These are phyloP conservation scores for Tolypocladium guangdongense DNA, from an alignment of 2,329 filamentous ascomycete species.

Conservation along the genomic window DNA sequence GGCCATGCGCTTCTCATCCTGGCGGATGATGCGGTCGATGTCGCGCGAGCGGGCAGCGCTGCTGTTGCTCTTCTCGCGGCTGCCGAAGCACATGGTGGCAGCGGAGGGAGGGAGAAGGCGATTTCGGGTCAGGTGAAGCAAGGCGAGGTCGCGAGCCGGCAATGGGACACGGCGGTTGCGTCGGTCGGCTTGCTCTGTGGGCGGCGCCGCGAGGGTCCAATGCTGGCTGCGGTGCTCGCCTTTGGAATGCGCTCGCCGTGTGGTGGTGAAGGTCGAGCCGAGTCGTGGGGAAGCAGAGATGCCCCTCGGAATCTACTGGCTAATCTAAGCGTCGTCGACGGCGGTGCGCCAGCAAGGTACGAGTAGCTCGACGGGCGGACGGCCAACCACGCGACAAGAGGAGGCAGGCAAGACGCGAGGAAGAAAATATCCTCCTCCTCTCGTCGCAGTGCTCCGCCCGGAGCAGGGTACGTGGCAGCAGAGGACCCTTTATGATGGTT, in stretches of 20 bases:
- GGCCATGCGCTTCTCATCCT: conserved; percentile 77
- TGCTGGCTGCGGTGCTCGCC: not conserved
- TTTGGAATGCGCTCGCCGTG: not conserved
- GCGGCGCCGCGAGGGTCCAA: not conserved
- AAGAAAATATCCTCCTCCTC: not conserved
- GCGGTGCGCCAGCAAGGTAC: not conserved
- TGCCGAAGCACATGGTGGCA: conserved; percentile 51
- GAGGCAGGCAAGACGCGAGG: not conserved
- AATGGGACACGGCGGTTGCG: not conserved
- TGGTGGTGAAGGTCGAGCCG: not conserved
- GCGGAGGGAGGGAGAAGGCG: not conserved
- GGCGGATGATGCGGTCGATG: conserved; percentile 76
- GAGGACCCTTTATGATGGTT: not conserved
- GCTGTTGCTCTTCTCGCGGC: conserved; percentile 37
- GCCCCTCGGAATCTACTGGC: not conserved
- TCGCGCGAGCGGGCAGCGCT: conserved; percentile 52
- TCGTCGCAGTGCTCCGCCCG: not conserved
- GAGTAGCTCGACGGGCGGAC: not conserved
- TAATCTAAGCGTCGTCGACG: not conserved
- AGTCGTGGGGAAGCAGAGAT: not conserved
- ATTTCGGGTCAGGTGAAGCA: not conserved
- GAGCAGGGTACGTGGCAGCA: not conserved
- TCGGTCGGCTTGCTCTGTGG: not conserved
- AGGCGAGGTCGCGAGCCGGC: not conserved
- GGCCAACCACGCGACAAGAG: not conserved